These are phyloP conservation scores for Tardiomyces digboiensis DNA, from an alignment of 1,139 yeast genomes.

Conservation along the genomic window DNA sequence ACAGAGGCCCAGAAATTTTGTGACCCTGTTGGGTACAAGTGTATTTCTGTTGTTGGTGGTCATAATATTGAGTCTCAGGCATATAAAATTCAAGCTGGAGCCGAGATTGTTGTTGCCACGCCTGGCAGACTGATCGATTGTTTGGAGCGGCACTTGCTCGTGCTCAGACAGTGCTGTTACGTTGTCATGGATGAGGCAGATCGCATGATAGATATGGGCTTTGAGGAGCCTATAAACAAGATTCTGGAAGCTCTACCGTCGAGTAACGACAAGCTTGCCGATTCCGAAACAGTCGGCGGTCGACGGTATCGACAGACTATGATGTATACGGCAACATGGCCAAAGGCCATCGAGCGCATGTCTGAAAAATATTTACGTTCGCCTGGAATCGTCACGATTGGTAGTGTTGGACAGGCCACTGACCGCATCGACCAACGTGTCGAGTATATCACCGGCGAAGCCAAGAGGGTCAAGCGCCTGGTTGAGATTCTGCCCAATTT, in stretches of 20 bases:
- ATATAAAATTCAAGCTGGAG: slow-evolving; percentile 50
- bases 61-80: slow-evolving; percentile 74
- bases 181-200: slow-evolving; percentile 90
- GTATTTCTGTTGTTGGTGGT: slow-evolving; percentile 81
- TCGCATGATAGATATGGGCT: slow-evolving; percentile 91
- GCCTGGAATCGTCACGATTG: slow-evolving; percentile 61
- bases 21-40: slow-evolving; percentile 34
- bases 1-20: slow-evolving; percentile 50
- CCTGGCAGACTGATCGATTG: slow-evolving; percentile 88
- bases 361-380: slow-evolving; percentile 49
- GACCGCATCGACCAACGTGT: slow-evolving; percentile 63
- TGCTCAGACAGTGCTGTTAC: slow-evolving; percentile 52
- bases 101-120: slow-evolving; percentile 82
- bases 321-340: slow-evolving; percentile 95
- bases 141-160: slow-evolving; percentile 54
- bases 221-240: slow-evolving; percentile 65
- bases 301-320: slow-evolving; percentile 41
- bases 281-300: slow-evolving; percentile 8
- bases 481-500: slow-evolving; percentile 27
- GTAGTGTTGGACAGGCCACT: slow-evolving; percentile 50
- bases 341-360: slow-evolving; percentile 58
- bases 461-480: slow-evolving; percentile 28
- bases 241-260: slow-evolving; percentile 43
- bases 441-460: slow-evolving; percentile 39
- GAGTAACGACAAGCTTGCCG: slow-evolving; percentile 23